These are phyloP conservation scores for Medicago arabica DNA, from an alignment of 306 rosid genomes.

Conservation along the genomic window DNA sequence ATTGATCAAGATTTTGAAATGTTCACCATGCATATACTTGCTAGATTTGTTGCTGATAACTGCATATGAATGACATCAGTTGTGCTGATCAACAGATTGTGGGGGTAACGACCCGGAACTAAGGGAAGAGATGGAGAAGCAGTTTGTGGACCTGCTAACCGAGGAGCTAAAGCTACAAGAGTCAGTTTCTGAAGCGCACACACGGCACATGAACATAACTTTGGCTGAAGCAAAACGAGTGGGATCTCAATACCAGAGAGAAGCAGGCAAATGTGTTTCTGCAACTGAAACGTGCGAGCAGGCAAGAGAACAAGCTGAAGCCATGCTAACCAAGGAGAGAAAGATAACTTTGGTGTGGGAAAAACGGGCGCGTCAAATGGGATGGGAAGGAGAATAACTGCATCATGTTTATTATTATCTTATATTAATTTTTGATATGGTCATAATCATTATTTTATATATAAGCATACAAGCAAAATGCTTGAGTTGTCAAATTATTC, in stretches of 20 bases:
- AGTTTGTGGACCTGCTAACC: constrained; percentile 82
- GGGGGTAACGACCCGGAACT: constrained; percentile 89
- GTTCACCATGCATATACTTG: neutral
- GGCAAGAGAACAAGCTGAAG: constrained; percentile 82
- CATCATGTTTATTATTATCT: constrained; percentile 10
- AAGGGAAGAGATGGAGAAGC: constrained; percentile 97
- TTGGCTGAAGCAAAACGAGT: constrained; percentile 84
- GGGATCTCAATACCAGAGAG: constrained; percentile 93
- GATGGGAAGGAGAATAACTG: constrained; percentile 77
- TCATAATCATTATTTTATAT: constrained; percentile 40
- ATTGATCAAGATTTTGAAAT: constrained; percentile 3
- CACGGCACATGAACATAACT: constrained; percentile 83
- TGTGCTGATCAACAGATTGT: constrained; percentile 67
- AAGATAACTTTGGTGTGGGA: constrained; percentile 80
- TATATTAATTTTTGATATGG: constrained; percentile 39
- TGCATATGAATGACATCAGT: constrained; percentile 22
- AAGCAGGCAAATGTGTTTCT: constrained; percentile 91
- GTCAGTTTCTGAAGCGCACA: constrained; percentile 73
- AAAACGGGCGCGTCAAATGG: constrained; percentile 83
- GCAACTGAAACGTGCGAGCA: constrained; percentile 97
- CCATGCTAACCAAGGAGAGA: constrained; percentile 75
- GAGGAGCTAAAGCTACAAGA: constrained; percentile 95
- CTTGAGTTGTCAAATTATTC: constrained; percentile 50
- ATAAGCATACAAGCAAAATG: constrained; percentile 62
- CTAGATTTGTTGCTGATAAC: constrained; percentile 15